These are phyloP conservation scores for Diaporthe helianthi DNA, from an alignment of 2,329 filamentous ascomycete species.

Conservation along the genomic window DNA sequence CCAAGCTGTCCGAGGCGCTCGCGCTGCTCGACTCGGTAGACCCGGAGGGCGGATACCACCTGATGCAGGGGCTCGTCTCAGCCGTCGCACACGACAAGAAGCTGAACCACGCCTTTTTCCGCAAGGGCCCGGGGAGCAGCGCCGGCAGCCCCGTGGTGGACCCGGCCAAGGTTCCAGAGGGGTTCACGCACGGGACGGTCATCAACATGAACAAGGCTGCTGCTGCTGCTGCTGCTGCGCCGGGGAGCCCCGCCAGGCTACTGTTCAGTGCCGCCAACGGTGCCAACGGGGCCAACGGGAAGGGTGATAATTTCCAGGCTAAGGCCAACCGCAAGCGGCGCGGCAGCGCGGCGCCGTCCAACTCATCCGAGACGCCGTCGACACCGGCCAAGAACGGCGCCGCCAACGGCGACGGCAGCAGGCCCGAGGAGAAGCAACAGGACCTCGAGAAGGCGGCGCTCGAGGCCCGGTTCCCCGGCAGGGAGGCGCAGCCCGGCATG, in stretches of 20 bases:
- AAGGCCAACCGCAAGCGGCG: slow-evolving; percentile 78
- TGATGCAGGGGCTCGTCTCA: slow-evolving; percentile 80
- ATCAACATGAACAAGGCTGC: slow-evolving; percentile 59
- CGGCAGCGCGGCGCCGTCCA: slow-evolving; percentile 44
- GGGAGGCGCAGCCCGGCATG: slow-evolving; percentile 73
- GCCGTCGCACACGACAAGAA: slow-evolving; percentile 74
- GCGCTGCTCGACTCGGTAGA: slow-evolving; percentile 84
- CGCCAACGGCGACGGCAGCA: slow-evolving; percentile 17
- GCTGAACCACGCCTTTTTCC: slow-evolving; percentile 60
- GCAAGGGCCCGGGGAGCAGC: slow-evolving; percentile 42
- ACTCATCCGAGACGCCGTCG: slow-evolving; percentile 33
- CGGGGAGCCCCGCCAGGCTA: slow-evolving; percentile 65
- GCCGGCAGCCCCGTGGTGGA: slow-evolving; percentile 37
- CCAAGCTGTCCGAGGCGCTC: slow-evolving; percentile 84
- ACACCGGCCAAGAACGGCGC: slow-evolving; percentile 36
- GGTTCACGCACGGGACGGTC: slow-evolving; percentile 62
- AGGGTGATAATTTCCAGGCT: slow-evolving; percentile 70
- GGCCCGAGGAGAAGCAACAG: slow-evolving; percentile 41
- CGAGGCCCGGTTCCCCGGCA: slow-evolving; percentile 62
- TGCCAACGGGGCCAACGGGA: slow-evolving; percentile 71
- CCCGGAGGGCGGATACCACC: slow-evolving; percentile 86
- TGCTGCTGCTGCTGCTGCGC: no score
- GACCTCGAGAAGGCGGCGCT: slow-evolving; percentile 57
- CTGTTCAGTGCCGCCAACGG: slow-evolving; percentile 82
- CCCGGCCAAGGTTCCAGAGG: slow-evolving; percentile 48